A percentile compares a stretch with the other conserved stretches of the same genome.
Conservation (phyloP, 148 eudicot species). For the Oxyria digyna region DNA sequence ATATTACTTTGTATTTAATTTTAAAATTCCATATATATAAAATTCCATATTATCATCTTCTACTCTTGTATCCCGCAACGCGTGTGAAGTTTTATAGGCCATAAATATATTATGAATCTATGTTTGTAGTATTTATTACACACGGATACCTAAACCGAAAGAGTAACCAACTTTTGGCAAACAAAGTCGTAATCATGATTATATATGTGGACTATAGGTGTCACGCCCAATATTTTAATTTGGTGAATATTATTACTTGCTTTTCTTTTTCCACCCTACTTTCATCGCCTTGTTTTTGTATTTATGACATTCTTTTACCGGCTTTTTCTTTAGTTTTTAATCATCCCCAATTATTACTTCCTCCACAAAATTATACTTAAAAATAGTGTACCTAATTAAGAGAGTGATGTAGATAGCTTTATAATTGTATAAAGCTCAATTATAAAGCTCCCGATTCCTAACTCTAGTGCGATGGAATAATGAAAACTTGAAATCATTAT, state of each 20-base stretch:
- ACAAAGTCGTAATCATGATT: background rate
- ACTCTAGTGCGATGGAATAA: no score
- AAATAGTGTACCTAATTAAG: no score
- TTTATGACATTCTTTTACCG: background rate
- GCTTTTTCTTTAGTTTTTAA: background rate
- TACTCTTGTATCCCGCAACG: no score
- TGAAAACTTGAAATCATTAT: no score
- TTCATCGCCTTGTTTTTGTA: background rate
- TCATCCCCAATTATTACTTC: background rate
- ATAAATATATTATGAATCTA: no score
- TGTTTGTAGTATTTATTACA: background rate
- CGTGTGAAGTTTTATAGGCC: no score
- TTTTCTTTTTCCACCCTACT: background rate
- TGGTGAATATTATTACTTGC: background rate
- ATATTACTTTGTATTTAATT: no score
- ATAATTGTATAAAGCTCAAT: background rate
- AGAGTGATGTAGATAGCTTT: background rate
- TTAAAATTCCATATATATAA: no score
- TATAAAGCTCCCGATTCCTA: background rate
- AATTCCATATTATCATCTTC: no score
- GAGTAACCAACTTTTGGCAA: background rate
- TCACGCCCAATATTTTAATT: constrained; percentile 1
- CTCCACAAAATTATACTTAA: no score
- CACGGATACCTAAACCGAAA: constrained; percentile 5
- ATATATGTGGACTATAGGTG: background rate